A percentile compares a stretch with the other conserved stretches of the same genome.
Evolutionary conservation across 371 early-diverging fungal species (phyloP).

Genomic region (Umbelopsis sp.): DNA sequence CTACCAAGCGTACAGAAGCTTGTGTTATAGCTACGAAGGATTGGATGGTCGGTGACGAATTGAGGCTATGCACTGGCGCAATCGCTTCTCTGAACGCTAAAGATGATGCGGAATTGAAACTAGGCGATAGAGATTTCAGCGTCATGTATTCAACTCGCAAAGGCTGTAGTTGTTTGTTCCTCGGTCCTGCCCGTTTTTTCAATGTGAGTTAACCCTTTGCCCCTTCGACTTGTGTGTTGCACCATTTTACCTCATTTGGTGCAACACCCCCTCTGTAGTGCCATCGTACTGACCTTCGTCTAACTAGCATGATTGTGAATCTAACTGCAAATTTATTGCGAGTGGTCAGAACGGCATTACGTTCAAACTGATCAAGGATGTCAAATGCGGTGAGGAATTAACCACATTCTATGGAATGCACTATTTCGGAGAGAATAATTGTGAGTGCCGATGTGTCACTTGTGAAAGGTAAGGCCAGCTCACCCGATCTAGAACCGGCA

Average conservation of each 20-base stretch:
- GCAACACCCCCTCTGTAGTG: not conserved
- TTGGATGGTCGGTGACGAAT: slow-evolving; percentile 76
- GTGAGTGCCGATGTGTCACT: slow-evolving; percentile 88
- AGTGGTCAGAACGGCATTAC: slow-evolving; percentile 66
- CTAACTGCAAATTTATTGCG: slow-evolving; percentile 83
- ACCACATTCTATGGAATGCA: slow-evolving; percentile 84
- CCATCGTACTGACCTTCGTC: slow-evolving; percentile 1
- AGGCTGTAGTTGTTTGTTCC: slow-evolving; percentile 76
- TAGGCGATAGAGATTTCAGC: slow-evolving; percentile 78
- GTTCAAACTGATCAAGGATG: slow-evolving; percentile 78
- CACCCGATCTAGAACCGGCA: not conserved
- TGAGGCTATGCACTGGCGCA: slow-evolving; percentile 78
- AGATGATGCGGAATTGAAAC: slow-evolving; percentile 72
- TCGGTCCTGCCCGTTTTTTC: slow-evolving; percentile 96
- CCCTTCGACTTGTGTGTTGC: not conserved
- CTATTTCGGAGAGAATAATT: slow-evolving; percentile 89
- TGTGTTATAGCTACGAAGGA: slow-evolving; percentile 82
- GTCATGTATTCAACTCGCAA: slow-evolving; percentile 83
- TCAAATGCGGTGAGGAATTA: slow-evolving; percentile 86
- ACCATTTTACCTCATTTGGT: slow-evolving; percentile 7
- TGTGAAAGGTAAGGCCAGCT: slow-evolving; percentile 68
- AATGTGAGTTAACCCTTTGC: slow-evolving; percentile 53
- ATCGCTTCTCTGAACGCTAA: slow-evolving; percentile 72
- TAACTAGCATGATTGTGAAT: slow-evolving; percentile 87
- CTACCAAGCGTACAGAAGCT: slow-evolving; percentile 74